Conservation (phyloP, 1,139 yeast genomes). For the Zhuliangozyma blackwelliae region DNA sequence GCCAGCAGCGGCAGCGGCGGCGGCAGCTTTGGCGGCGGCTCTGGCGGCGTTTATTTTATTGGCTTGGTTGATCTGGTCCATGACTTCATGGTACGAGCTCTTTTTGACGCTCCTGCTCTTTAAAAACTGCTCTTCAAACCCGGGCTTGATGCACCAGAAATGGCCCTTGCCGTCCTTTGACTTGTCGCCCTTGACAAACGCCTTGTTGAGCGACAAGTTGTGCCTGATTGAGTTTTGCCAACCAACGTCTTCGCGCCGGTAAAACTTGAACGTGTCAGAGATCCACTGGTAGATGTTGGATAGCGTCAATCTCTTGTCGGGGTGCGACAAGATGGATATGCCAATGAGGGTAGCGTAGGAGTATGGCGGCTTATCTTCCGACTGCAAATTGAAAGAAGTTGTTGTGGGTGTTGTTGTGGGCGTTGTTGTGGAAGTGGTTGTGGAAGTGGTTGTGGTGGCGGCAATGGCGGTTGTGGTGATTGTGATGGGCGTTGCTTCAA, state of each 20-base stretch:
- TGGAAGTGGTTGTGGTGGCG: neutral
- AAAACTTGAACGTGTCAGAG: slow-evolving; percentile 77
- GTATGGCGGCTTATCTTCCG: slow-evolving; percentile 77
- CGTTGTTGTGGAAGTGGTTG: neutral
- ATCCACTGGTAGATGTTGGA: slow-evolving; percentile 95
- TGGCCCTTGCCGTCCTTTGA: slow-evolving; percentile 97
- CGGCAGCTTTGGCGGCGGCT: slow-evolving; percentile 4
- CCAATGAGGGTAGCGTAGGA: slow-evolving; percentile 94
- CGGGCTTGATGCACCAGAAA: slow-evolving; percentile 88
- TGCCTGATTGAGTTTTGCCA: slow-evolving; percentile 94
- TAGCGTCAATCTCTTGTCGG: slow-evolving; percentile 72
- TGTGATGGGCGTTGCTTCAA: too few relatives aligned
- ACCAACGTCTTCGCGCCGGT: slow-evolving; percentile 82
- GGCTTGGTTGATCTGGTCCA: slow-evolving; percentile 35
- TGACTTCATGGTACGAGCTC: slow-evolving; percentile 41
- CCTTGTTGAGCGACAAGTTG: slow-evolving; percentile 78
- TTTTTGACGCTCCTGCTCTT: slow-evolving; percentile 53
- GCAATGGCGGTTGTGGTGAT: neutral
- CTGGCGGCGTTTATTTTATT: slow-evolving; percentile 10
- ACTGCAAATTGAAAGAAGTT: slow-evolving; percentile 39
- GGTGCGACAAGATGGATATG: slow-evolving; percentile 86
- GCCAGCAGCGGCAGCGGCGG: too few relatives aligned
- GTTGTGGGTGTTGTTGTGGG: slow-evolving; percentile 1
- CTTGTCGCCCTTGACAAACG: slow-evolving; percentile 84
- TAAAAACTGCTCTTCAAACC: slow-evolving; percentile 77